Base-by-base conservation (phyloP, 257 asterid genomes). In the Przewalskia tangutica region DNA sequence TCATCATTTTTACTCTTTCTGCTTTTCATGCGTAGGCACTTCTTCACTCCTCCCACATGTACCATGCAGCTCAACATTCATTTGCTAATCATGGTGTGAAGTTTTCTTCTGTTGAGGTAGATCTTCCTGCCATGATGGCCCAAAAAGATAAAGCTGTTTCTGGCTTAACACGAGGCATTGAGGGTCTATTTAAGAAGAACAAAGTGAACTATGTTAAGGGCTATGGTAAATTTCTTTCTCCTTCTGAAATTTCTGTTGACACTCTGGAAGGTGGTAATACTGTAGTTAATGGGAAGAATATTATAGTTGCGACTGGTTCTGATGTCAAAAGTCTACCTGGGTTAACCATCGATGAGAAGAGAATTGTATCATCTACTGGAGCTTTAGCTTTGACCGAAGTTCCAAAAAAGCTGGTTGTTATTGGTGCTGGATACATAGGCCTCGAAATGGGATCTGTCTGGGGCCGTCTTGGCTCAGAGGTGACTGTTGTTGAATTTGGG, bases 371-470 rank as follows among this genome's bases (percentile, higher is more conserved):
- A 48, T 88, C 91, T 16, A 88, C 89, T 3, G 91, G 91, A 38
- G 89, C 89, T 80, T 84, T 88, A 53, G 87, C 94, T 71, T 83
- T 95, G 81, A 89, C 92, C 54, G 97, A 95, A 85, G 46, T 95
- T 60, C 99, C 99, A 0, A 94, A 92, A 81, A 96, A 86, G 59
- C 93, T 96, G 36, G 89, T 94, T 13, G 99, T 96, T 73, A 91
- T 96, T 53, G 99, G 99, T n/a, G 99, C 99, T 42, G 99, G 98
- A 13, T 96, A 96, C 81, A 96, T 93, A 64, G 99, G 98, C 76
- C 97, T 96, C 42, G 99, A 96, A 85, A 96, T 96, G 98, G 99
- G 99, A 20, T 94, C 97, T 60, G 98, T 96, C n/a, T 94, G 98
- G 99, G 94, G 94, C 16, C 98, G 99, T 50, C 91, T 92, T 71